Conservation (phyloP, 352 stramenopile genomes). For the Plasmopara muralis region DNA sequence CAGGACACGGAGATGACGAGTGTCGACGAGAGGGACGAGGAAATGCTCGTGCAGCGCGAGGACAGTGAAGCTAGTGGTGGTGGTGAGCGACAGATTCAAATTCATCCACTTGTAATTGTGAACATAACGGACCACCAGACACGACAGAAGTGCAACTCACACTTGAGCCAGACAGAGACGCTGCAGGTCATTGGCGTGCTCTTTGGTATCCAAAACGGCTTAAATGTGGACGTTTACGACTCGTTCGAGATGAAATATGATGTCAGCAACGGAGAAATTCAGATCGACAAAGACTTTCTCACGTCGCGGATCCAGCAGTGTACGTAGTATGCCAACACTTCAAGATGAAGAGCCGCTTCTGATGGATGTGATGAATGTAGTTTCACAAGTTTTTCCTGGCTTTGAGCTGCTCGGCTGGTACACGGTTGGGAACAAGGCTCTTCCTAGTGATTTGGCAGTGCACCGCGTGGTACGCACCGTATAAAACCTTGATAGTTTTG, state of each 20-base stretch:
- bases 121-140: slow-evolving; percentile 95
- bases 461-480: slow-evolving; percentile 49
- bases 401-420: slow-evolving; percentile 89
- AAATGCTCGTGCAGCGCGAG: slow-evolving; percentile 40
- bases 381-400: slow-evolving; percentile 79
- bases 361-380: slow-evolving; percentile 16
- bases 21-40: slow-evolving; percentile 33
- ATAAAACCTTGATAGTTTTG: neutral
- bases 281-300: slow-evolving; percentile 82
- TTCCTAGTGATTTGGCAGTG: slow-evolving; percentile 63
- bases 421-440: slow-evolving; percentile 65
- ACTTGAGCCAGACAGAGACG: slow-evolving; percentile 35
- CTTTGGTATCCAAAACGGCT: slow-evolving; percentile 87
- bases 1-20: slow-evolving; percentile 61
- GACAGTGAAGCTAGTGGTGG: slow-evolving; percentile 33
- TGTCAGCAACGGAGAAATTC: slow-evolving; percentile 36
- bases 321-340: slow-evolving; percentile 19
- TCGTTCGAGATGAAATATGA: slow-evolving; percentile 87
- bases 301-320: slow-evolving; percentile 75
- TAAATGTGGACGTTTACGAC: slow-evolving; percentile 78
- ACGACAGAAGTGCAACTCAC: slow-evolving; percentile 62
- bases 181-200: slow-evolving; percentile 83
- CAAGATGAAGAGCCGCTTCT: neutral
- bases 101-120: slow-evolving; percentile 89
- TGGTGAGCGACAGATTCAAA: slow-evolving; percentile 62